Evolutionary conservation across 768 basidiomycete genomes (phyloP).

Genomic region (Xanthoconium stramineum): DNA sequence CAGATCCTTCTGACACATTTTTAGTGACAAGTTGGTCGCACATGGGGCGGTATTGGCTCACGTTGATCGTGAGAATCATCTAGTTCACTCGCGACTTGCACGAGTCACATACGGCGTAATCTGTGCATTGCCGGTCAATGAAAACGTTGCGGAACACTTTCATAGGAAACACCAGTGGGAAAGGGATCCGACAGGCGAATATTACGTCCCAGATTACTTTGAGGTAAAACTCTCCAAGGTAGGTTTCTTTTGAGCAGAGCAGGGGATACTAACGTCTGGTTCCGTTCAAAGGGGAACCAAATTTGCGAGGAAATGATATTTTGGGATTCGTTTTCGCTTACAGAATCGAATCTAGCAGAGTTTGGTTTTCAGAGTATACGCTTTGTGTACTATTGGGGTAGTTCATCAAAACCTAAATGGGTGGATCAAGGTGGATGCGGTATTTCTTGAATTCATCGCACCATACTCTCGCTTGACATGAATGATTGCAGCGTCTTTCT

Average conservation of each 20-base stretch:
- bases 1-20: background rate
- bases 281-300: background rate
- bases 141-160: conserved; percentile 2
- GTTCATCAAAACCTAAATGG: conserved; percentile 8
- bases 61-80: background rate
- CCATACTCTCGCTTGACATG: background rate
- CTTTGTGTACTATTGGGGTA: conserved; percentile 9
- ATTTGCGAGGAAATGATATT: conserved; percentile 10
- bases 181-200: too few relatives aligned
- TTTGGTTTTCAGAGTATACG: conserved; percentile 9
- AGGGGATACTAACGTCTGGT: too few relatives aligned
- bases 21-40: conserved; percentile 8
- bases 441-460: too few relatives aligned
- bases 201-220: too few relatives aligned
- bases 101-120: background rate
- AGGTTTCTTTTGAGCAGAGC: too few relatives aligned
- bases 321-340: conserved; percentile 8
- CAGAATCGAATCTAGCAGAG: background rate
- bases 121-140: conserved; percentile 2
- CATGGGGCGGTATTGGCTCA: background rate
- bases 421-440: conserved; percentile 9
- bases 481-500: conserved; percentile 4
- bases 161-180: background rate
- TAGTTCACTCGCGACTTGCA: background rate
- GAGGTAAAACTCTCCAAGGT: too few relatives aligned